Evolutionary conservation across 1,284 basidiomycete species (phyloP).

Genomic region (Pterula multifida): DNA sequence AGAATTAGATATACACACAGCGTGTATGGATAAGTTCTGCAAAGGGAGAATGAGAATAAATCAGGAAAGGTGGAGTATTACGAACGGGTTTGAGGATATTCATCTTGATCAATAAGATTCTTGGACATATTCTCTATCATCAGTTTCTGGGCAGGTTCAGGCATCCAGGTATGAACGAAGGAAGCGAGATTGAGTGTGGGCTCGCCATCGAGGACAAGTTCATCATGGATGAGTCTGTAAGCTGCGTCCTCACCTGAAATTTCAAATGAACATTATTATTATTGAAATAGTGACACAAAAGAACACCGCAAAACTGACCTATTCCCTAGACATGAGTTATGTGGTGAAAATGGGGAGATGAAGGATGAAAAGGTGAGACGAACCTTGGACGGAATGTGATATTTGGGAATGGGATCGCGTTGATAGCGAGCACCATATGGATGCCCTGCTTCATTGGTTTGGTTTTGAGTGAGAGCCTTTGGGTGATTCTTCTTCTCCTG

Average conservation of each 20-base stretch:
- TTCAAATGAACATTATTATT: not conserved
- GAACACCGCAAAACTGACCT: constrained; percentile 13
- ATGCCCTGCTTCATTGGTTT: constrained; percentile 23
- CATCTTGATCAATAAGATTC: constrained; percentile 72
- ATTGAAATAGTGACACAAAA: constrained; percentile 20
- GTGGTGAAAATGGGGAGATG: not conserved
- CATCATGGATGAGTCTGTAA: constrained; percentile 80
- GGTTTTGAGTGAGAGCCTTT: constrained; percentile 23
- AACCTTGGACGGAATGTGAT: constrained; percentile 46
- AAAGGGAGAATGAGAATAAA: too few relatives aligned
- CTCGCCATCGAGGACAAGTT: constrained; percentile 72
- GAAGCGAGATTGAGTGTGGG: constrained; percentile 78
- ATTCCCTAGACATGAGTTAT: too few relatives aligned
- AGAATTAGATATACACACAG: constrained; percentile 32
- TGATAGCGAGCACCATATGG: constrained; percentile 58
- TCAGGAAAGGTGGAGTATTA: not conserved
- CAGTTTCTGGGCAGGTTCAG: constrained; percentile 55
- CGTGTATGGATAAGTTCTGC: constrained; percentile 68
- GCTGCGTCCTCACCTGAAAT: constrained; percentile 27
- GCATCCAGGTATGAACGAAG: constrained; percentile 66
- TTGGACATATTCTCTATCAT: constrained; percentile 81
- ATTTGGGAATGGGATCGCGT: constrained; percentile 55
- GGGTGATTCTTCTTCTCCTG: constrained; percentile 38
- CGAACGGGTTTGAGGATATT: constrained; percentile 22
- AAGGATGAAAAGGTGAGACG: not conserved